A percentile compares a stretch with the other conserved stretches of the same genome.
These are phyloP conservation scores for Sphaceloma murrayae DNA, from an alignment of 2,329 filamentous ascomycete species.

Conservation along the genomic window DNA sequence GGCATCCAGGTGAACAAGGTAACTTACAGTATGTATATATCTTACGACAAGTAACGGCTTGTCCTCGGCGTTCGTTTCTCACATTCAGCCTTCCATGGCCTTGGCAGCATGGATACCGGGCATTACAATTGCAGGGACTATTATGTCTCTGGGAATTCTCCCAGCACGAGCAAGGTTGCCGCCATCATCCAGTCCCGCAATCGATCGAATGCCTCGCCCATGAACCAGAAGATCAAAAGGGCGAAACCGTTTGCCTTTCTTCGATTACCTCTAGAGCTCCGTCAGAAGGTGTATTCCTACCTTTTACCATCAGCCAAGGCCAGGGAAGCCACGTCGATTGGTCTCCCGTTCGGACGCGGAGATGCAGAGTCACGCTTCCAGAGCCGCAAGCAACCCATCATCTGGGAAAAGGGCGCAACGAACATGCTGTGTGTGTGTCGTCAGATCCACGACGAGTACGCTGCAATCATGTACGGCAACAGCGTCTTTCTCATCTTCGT, in stretches of 20 bases:
- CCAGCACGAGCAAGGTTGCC: neutral
- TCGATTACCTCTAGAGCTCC: constrained; percentile 37
- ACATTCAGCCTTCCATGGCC: constrained; percentile 4
- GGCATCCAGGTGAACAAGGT: neutral
- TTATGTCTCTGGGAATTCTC: constrained; percentile 20
- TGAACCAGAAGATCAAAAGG: constrained; percentile 8
- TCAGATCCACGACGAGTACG: constrained; percentile 38
- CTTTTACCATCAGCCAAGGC: constrained; percentile 34
- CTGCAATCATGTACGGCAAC: constrained; percentile 37
- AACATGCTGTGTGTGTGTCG: constrained; percentile 32
- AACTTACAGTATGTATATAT: too few relatives aligned
- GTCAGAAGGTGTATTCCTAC: constrained; percentile 34
- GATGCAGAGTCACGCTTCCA: constrained; percentile 3
- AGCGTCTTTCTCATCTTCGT: constrained; percentile 40
- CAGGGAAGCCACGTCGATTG: constrained; percentile 4
- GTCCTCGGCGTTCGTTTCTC: too few relatives aligned
- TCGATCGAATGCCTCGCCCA: constrained; percentile 13
- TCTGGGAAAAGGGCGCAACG: constrained; percentile 38
- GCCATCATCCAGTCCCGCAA: neutral
- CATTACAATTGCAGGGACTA: constrained; percentile 33
- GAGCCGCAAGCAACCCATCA: constrained; percentile 25
- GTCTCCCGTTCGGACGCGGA: constrained; percentile 1
- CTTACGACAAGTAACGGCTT: too few relatives aligned
- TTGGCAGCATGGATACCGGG: constrained; percentile 26
- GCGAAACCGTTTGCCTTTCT: constrained; percentile 26